phyloP scores from a whole-genome alignment of 441 rosid species.

The Euphorbia celastroides region DNA sequence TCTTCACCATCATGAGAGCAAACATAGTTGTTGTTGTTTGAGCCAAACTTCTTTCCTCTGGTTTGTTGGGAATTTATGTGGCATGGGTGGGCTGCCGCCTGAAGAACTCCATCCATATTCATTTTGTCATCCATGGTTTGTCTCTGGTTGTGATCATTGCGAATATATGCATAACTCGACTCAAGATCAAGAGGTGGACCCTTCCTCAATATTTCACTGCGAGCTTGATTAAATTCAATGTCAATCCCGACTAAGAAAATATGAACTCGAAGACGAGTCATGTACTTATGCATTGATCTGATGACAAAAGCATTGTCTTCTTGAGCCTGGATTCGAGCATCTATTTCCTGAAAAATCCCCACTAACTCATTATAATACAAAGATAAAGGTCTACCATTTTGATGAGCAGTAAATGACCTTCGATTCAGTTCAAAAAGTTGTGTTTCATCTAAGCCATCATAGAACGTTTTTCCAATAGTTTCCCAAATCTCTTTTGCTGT shows the following conservation, averaged over 20 bases:
- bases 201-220: not conserved
- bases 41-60: not conserved
- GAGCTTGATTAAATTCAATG: not conserved
- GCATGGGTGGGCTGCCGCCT: not conserved
- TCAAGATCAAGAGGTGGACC: not conserved
- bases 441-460: slow-evolving; percentile 10
- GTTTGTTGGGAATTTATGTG: not conserved
- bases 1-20: not conserved
- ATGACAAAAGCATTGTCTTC: not conserved
- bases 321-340: not conserved
- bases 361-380: slow-evolving; percentile 9
- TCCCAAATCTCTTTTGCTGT: slow-evolving; percentile 6
- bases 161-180: not conserved
- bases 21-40: not conserved
- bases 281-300: not conserved
- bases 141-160: not conserved
- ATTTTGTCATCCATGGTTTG: not conserved
- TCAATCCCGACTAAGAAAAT: not conserved
- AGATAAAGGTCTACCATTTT: slow-evolving; percentile 17
- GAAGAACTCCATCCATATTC: not conserved
- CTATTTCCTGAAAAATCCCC: slow-evolving; percentile 10
- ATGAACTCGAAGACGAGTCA: slow-evolving; percentile 3
- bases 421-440: slow-evolving; percentile 7
- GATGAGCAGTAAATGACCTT: not conserved
- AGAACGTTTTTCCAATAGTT: slow-evolving; percentile 6